phyloP scores from a whole-genome alignment of 2,329 filamentous ascomycete genomes.

The Cordyceps javanica region DNA sequence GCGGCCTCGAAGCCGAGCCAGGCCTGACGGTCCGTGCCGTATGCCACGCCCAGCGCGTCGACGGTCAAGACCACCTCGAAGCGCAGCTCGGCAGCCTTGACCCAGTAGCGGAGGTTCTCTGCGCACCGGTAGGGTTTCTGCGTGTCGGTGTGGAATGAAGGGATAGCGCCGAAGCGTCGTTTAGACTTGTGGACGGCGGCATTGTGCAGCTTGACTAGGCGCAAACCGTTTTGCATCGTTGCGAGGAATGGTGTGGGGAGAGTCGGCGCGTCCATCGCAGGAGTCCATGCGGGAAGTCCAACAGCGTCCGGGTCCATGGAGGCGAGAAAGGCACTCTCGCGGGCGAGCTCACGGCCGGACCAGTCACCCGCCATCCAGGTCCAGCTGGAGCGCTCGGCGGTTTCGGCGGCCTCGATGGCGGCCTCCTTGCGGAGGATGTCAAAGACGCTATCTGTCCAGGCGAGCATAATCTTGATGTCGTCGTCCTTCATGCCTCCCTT shows the following conservation, averaged over 20 bases:
- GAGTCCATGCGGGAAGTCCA: constrained; percentile 62
- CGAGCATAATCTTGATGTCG: constrained; percentile 68
- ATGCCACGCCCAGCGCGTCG: constrained; percentile 81
- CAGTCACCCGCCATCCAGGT: constrained; percentile 76
- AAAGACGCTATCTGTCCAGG: constrained; percentile 75
- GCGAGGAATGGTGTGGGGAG: constrained; percentile 68
- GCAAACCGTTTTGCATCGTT: constrained; percentile 69
- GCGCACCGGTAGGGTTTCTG: constrained; percentile 89
- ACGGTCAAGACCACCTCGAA: constrained; percentile 83
- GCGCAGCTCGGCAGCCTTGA: constrained; percentile 88
- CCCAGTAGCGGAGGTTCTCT: constrained; percentile 93
- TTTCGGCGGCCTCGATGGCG: constrained; percentile 67
- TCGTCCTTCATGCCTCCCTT: constrained; percentile 71
- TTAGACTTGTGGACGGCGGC: constrained; percentile 77
- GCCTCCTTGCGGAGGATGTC: constrained; percentile 72
- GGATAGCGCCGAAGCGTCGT: constrained; percentile 83
- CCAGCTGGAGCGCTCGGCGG: constrained; percentile 66
- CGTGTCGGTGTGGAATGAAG: constrained; percentile 84
- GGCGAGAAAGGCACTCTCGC: constrained; percentile 74
- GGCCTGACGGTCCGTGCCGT: constrained; percentile 59
- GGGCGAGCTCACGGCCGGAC: constrained; percentile 65
- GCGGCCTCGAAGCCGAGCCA: constrained; percentile 83
- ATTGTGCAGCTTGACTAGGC: constrained; percentile 85
- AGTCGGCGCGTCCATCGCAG: constrained; percentile 33
- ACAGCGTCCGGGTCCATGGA: constrained; percentile 58